These are phyloP conservation scores for Wickerhamiella sergipiensis DNA, from an alignment of 805 yeast genomes.

Conservation along the genomic window DNA sequence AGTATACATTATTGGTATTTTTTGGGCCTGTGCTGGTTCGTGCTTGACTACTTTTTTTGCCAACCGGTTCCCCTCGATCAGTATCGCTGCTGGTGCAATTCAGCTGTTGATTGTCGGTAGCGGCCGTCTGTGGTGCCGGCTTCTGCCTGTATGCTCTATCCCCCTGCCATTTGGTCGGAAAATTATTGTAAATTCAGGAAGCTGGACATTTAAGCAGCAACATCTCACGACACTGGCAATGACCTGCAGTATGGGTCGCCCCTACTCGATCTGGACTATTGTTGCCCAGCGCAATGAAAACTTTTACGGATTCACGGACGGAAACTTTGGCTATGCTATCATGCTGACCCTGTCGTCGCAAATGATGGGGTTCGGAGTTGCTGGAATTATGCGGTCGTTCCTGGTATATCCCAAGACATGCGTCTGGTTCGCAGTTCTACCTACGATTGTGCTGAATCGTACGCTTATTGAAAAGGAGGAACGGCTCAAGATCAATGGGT, in stretches of 20 bases:
- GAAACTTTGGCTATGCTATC: conserved; percentile 37
- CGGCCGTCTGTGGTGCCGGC: conserved; percentile 32
- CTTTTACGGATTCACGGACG: conserved; percentile 15
- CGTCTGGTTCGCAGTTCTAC: conserved; percentile 34
- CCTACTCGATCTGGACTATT: conserved; percentile 22
- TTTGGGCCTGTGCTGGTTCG: conserved; percentile 41
- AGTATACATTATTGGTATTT: conserved; percentile 34
- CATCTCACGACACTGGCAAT: conserved; percentile 32
- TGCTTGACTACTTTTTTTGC: conserved; percentile 45
- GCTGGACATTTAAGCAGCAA: conserved; percentile 18
- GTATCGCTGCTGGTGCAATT: conserved; percentile 37
- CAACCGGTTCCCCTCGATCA: conserved; percentile 42
- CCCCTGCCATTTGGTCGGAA: conserved; percentile 2
- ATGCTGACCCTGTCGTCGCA: conserved; percentile 43
- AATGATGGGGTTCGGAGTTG: conserved; percentile 53
- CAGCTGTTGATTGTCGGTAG: conserved; percentile 48
- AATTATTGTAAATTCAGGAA: conserved; percentile 37
- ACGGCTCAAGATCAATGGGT: conserved; percentile 37
- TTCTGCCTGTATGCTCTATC: background rate
- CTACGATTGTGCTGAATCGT: conserved; percentile 35
- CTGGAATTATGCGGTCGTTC: conserved; percentile 49
- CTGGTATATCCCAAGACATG: conserved; percentile 39
- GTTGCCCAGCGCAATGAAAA: conserved; percentile 21
- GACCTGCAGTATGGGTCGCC: conserved; percentile 16
- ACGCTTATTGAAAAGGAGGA: conserved; percentile 31